Evolutionary conservation across 1,284 basidiomycete species (phyloP).

Genomic region (Cutaneotrichosporon spelunceum): DNA sequence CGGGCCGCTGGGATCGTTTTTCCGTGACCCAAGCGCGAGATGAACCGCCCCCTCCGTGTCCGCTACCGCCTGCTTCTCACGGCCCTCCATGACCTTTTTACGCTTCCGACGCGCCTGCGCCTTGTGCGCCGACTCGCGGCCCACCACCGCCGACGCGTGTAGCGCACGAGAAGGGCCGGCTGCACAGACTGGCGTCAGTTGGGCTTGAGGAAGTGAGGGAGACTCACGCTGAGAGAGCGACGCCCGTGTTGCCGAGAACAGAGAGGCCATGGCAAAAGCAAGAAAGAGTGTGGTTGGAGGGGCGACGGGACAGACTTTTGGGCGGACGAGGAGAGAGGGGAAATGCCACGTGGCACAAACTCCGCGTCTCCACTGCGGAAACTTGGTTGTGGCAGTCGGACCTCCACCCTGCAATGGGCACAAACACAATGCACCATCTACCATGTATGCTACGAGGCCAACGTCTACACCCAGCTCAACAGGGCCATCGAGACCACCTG

Average conservation of each 20-base stretch:
- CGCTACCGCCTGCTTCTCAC: not conserved
- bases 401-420: no score
- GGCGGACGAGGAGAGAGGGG: no score
- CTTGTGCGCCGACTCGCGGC: slow-evolving; percentile 16
- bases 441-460: slow-evolving; percentile 6
- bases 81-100: slow-evolving; percentile 17
- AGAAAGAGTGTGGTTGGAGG: not conserved
- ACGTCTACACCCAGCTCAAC: slow-evolving; percentile 59
- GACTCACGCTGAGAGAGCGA: slow-evolving; percentile 7
- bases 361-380: not conserved
- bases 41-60: slow-evolving; percentile 15
- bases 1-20: slow-evolving; percentile 15
- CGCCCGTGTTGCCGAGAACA: not conserved
- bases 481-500: slow-evolving; percentile 81
- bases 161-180: slow-evolving; percentile 10
- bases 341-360: not conserved
- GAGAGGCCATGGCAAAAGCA: slow-evolving; percentile 7
- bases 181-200: not conserved
- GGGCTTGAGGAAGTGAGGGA: not conserved
- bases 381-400: not conserved
- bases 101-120: slow-evolving; percentile 21
- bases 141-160: slow-evolving; percentile 9
- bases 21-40: slow-evolving; percentile 23
- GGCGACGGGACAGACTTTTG: no score
- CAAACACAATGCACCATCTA: no score